Percentiles rank a stretch among this genome's conserved stretches.
Conservation (phyloP, 345 rosid species). For the Eucalyptus marginata region DNA sequence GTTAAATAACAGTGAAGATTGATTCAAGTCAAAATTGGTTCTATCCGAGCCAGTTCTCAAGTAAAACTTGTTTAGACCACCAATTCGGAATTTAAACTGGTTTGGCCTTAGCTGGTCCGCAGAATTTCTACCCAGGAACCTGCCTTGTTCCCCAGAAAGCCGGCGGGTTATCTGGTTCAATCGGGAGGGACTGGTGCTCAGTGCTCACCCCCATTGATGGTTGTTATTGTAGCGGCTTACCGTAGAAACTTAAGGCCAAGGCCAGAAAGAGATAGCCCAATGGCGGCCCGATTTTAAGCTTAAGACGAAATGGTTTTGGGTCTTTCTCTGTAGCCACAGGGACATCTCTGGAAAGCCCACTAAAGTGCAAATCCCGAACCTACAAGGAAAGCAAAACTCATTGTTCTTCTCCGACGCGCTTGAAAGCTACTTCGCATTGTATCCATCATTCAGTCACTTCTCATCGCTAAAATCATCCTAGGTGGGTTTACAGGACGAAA, state of each 20-base stretch:
- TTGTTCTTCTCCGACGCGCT: background rate
- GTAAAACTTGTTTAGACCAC: background rate
- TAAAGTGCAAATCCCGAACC: background rate
- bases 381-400: background rate
- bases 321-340: background rate
- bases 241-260: background rate
- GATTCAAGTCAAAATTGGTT: background rate
- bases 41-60: background rate
- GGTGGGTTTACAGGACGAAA: background rate
- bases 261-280: background rate
- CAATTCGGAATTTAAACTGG: background rate
- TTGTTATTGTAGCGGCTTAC: background rate
- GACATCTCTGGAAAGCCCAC: background rate
- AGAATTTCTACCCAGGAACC: background rate
- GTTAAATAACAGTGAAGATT: background rate
- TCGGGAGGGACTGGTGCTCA: background rate
- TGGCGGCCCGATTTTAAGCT: background rate
- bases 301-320: background rate
- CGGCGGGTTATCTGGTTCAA: background rate
- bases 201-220: background rate
- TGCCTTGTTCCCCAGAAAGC: background rate
- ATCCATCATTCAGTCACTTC: background rate
- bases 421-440: background rate
- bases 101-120: background rate
- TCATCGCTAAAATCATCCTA: background rate